Evolutionary conservation across 805 yeast genomes (phyloP).

Genomic region (Schizosaccharomyces lindneri): DNA sequence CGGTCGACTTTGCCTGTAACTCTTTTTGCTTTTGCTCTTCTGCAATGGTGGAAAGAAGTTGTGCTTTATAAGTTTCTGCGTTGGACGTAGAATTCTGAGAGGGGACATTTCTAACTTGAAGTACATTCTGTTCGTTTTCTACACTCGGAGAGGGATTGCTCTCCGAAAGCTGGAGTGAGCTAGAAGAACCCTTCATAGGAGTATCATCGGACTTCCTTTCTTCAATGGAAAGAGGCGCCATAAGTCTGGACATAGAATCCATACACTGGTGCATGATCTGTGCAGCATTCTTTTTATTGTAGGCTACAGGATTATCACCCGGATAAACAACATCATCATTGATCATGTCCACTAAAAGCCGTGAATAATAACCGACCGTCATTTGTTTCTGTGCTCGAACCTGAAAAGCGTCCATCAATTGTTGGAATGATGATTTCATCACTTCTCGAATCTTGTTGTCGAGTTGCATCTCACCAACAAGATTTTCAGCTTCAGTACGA

Average conservation of each 20-base stretch:
- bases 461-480: conserved; percentile 79
- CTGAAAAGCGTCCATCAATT: conserved; percentile 64
- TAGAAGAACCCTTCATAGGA: background rate
- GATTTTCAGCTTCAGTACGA: conserved; percentile 74
- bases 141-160: background rate
- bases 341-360: conserved; percentile 56
- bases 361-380: conserved; percentile 72
- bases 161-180: background rate
- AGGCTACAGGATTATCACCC: conserved; percentile 27
- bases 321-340: conserved; percentile 75
- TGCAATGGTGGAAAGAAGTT: background rate
- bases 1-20: background rate
- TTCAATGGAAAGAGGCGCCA: background rate
- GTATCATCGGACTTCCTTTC: background rate
- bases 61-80: background rate
- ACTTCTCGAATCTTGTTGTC: conserved; percentile 73
- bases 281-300: background rate
- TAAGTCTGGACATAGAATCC: background rate
- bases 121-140: background rate
- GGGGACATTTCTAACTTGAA: background rate
- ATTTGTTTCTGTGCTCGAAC: conserved; percentile 72
- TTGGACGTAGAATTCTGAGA: background rate
- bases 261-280: background rate
- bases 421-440: conserved; percentile 59
- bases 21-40: background rate